Conservation (phyloP, 257 asterid genomes). For the Nicotiana tomentosiformis region DNA sequence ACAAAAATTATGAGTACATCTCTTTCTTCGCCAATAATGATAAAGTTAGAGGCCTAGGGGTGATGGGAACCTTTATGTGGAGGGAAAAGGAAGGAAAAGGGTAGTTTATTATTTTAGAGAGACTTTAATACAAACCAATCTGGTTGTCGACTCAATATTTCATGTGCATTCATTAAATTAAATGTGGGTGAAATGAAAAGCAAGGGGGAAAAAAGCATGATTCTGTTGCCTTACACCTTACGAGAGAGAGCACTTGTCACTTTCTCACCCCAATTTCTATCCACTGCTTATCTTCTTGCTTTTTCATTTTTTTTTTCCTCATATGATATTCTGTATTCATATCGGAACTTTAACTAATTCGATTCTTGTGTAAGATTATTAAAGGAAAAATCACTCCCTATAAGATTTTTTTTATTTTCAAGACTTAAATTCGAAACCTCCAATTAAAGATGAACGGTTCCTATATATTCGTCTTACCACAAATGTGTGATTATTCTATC, state of each 20-base stretch:
- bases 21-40: not conserved
- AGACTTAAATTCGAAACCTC: too few relatives aligned
- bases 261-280: not conserved
- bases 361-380: too few relatives aligned
- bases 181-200: not conserved
- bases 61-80: not conserved
- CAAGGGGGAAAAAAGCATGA: not conserved
- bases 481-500: too few relatives aligned
- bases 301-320: too few relatives aligned
- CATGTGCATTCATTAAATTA: slow-evolving; percentile 20
- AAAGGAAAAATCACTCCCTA: too few relatives aligned
- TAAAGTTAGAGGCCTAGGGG: not conserved
- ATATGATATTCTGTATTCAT: too few relatives aligned
- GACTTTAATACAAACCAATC: slow-evolving; percentile 21
- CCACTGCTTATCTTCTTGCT: too few relatives aligned
- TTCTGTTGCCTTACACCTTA: not conserved
- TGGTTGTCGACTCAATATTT: slow-evolving; percentile 14
- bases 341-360: too few relatives aligned
- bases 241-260: not conserved
- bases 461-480: too few relatives aligned
- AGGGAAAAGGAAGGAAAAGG: not conserved
- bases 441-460: too few relatives aligned
- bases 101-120: not conserved
- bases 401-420: too few relatives aligned
- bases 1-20: not conserved